Evolutionary conservation across 768 basidiomycete species (phyloP).

Genomic region (Collybia sp.): DNA sequence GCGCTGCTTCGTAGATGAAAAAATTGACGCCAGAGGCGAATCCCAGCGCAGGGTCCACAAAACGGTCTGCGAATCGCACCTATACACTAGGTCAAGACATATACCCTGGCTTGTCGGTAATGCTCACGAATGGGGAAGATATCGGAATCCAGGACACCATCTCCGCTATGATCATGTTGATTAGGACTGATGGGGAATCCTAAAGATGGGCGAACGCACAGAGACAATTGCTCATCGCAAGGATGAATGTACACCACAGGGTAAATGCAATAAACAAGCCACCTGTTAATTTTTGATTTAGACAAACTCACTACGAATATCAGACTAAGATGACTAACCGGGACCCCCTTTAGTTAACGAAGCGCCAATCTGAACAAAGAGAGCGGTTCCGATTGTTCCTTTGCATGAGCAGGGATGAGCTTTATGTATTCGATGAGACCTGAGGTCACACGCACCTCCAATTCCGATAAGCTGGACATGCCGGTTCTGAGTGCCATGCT

Average conservation of each 20-base stretch:
- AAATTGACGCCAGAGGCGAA: slow-evolving; percentile 56
- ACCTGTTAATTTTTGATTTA: slow-evolving; percentile 18
- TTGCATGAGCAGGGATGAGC: slow-evolving; percentile 3
- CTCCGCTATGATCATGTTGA: slow-evolving; percentile 42
- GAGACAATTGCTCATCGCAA: slow-evolving; percentile 45
- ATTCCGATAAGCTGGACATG: slow-evolving; percentile 52
- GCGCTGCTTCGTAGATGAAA: slow-evolving; percentile 43
- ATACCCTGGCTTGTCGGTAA: background rate
- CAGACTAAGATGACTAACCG: slow-evolving; percentile 32
- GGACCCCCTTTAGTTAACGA: slow-evolving; percentile 61
- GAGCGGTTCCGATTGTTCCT: slow-evolving; percentile 73
- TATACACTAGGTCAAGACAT: slow-evolving; percentile 8
- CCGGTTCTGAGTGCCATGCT: slow-evolving; percentile 26
- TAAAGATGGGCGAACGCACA: slow-evolving; percentile 18
- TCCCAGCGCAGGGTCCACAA: slow-evolving; percentile 53
- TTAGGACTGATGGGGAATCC: background rate
- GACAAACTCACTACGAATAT: slow-evolving; percentile 26
- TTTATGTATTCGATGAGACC: background rate
- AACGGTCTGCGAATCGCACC: slow-evolving; percentile 57
- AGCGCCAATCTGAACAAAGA: slow-evolving; percentile 70
- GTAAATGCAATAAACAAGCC: slow-evolving; percentile 48
- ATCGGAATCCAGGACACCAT: slow-evolving; percentile 84
- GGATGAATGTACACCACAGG: slow-evolving; percentile 43
- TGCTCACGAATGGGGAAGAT: slow-evolving; percentile 64
- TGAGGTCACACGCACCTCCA: slow-evolving; percentile 27